phyloP scores from a whole-genome alignment of 2,329 filamentous ascomycete species.

The Chalaropsis thielavioides region DNA sequence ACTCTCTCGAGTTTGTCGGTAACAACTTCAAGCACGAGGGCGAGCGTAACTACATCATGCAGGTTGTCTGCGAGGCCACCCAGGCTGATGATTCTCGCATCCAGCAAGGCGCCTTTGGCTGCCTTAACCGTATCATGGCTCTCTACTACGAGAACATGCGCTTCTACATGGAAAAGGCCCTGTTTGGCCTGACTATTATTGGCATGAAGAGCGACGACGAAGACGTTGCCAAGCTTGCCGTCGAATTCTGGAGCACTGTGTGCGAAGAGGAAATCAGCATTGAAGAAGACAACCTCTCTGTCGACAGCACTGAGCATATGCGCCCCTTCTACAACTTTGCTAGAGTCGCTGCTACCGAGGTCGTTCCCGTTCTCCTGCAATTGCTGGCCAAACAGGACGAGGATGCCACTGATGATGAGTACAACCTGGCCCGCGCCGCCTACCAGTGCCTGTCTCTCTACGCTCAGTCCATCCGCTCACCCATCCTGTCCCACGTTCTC shows the following conservation, averaged over 20 bases:
- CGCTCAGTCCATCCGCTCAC: conserved; percentile 73
- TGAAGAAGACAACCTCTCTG: conserved; percentile 71
- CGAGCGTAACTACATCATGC: conserved; percentile 99
- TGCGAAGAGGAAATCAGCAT: conserved; percentile 98
- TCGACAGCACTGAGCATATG: conserved; percentile 67
- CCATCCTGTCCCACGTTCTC: conserved; percentile 75
- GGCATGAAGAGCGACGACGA: conserved; percentile 98
- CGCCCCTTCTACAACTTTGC: conserved; percentile 94
- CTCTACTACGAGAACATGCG: conserved; percentile 99
- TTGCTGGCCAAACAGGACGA: conserved; percentile 95
- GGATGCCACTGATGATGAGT: conserved; percentile 91
- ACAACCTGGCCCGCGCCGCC: conserved; percentile 86
- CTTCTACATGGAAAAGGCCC: conserved; percentile 99
- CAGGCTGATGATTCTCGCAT: conserved; percentile 83
- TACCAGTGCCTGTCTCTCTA: conserved; percentile 96
- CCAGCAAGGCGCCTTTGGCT: conserved; percentile 91
- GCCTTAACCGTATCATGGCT: conserved; percentile 95
- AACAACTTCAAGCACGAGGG: conserved; percentile 99
- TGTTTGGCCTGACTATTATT: conserved; percentile 92
- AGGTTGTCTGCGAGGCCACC: conserved; percentile 97
- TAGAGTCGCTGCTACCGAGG: conserved; percentile 80
- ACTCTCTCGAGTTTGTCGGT: conserved; percentile 92
- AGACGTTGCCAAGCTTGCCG: conserved; percentile 92
- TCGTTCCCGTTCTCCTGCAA: conserved; percentile 77
- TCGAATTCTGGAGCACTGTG: conserved; percentile 99